phyloP scores from a whole-genome alignment of 768 basidiomycete species.

The Leucocoprinus sp. region DNA sequence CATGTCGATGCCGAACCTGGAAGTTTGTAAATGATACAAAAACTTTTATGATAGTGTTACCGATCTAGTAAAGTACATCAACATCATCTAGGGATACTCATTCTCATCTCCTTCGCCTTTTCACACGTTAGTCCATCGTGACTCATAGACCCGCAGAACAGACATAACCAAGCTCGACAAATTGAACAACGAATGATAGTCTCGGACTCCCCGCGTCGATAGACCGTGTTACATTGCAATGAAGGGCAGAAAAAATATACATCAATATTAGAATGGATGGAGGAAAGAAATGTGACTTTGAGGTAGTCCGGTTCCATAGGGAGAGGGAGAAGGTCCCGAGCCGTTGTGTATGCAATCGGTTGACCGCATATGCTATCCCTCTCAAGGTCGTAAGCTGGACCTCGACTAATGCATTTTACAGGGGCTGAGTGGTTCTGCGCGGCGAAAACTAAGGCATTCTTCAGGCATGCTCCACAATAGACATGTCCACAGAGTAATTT shows the following conservation, averaged over 20 bases:
- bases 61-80: too few species aligned
- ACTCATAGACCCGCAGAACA: constrained; percentile 19
- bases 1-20: background rate
- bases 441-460: constrained; percentile 30
- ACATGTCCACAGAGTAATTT: constrained; percentile 39
- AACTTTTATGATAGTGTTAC: background rate
- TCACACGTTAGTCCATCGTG: constrained; percentile 21
- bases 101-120: constrained; percentile 7
- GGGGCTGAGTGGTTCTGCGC: constrained; percentile 21
- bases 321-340: constrained; percentile 30
- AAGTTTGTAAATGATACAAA: background rate
- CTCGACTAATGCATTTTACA: constrained; percentile 31
- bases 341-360: constrained; percentile 29
- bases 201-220: constrained; percentile 22
- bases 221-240: constrained; percentile 40
- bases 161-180: constrained; percentile 22
- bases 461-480: constrained; percentile 45
- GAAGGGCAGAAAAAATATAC: constrained; percentile 50
- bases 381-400: constrained; percentile 7
- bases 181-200: constrained; percentile 20
- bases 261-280: constrained; percentile 31
- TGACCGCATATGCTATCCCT: constrained; percentile 20
- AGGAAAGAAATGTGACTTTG: constrained; percentile 31
- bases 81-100: background rate
- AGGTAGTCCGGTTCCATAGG: constrained; percentile 33